phyloP scores from a whole-genome alignment of 2,329 filamentous ascomycete genomes.

The Bisporella sp. region DNA sequence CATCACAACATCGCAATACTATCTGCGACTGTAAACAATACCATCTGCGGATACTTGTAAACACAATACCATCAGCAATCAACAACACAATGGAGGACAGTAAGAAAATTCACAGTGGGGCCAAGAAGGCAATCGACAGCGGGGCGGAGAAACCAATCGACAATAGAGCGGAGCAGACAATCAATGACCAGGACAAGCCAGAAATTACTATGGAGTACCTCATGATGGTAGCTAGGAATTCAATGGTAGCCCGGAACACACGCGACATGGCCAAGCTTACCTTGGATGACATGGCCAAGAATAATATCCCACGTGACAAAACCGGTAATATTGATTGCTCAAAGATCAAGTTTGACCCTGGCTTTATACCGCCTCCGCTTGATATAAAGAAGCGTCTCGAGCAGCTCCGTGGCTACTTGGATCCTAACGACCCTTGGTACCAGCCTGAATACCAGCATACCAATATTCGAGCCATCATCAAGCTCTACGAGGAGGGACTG shows the following conservation, averaged over 20 bases:
- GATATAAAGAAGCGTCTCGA: conserved; percentile 1
- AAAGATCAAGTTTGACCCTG: background rate
- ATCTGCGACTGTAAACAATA: background rate
- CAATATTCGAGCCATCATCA: conserved; percentile 1
- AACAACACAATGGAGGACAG: background rate
- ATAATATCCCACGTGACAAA: background rate
- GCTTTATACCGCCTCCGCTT: background rate
- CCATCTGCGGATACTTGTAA: background rate
- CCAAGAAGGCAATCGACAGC: background rate
- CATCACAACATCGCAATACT: background rate
- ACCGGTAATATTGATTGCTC: background rate
- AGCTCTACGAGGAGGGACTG: conserved; percentile 1
- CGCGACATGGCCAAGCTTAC: background rate
- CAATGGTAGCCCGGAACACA: background rate
- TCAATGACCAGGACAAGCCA: background rate
- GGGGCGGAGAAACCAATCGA: too few species aligned
- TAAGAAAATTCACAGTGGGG: background rate
- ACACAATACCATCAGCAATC: background rate
- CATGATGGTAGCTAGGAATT: background rate
- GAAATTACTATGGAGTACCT: background rate
- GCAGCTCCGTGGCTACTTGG: background rate
- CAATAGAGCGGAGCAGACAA: too few species aligned
- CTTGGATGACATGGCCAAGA: background rate
- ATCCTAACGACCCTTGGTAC: background rate
- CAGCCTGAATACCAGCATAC: background rate